Evolutionary conservation across 495 filamentous ascomycete species (phyloP), one percentile per base, ranked within the genome.

Genomic region (Elasticomyces elasticus): DNA sequence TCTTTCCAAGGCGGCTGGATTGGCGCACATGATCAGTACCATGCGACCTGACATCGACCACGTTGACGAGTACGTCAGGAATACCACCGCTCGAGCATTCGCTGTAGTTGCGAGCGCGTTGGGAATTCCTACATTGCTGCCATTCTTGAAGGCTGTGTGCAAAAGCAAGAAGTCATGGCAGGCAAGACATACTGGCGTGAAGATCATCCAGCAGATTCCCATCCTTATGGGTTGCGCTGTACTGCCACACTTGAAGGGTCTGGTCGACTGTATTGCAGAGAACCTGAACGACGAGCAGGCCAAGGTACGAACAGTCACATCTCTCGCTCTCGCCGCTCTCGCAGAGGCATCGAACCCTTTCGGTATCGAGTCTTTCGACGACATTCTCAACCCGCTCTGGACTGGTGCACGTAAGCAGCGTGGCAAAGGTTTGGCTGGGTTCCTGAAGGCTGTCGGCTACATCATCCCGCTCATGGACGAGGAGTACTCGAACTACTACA

Each of bases 391-490:
- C 66, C 92, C 94, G 43, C 79, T 98, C 0, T 98, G 92, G 92
- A 95, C 87, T 12, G 92, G 92, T 48, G 91, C 91, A 26, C 60
- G 91, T 43, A 95, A 95, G 69, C 94, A 99, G 68, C 82, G 94
- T 51, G 94, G 94, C 49, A 99, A 99, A 65, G 89, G 90, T 66
- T 76, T 99, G 31, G 89, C 94, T 22, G 89, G 89, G 20, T 99
- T 95, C 71, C 72, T 99, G 24, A 99, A 99, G 69, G 94, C 94
- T 35, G 91, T 97, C 46, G 94, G 94, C 22, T 96, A 92, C 65
- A 94, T 99, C 62, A 97, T 99, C 61, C 94, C 94, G 0, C 77
- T 99, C 33, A 97, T 99, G 94, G 94, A 99, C 72, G 92, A 96
- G 67, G 94, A 99, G 66, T 97, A 95, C 69, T 88, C 91, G 68